phyloP scores from a whole-genome alignment of 129 eudicot species.

The Arctium lappa region DNA sequence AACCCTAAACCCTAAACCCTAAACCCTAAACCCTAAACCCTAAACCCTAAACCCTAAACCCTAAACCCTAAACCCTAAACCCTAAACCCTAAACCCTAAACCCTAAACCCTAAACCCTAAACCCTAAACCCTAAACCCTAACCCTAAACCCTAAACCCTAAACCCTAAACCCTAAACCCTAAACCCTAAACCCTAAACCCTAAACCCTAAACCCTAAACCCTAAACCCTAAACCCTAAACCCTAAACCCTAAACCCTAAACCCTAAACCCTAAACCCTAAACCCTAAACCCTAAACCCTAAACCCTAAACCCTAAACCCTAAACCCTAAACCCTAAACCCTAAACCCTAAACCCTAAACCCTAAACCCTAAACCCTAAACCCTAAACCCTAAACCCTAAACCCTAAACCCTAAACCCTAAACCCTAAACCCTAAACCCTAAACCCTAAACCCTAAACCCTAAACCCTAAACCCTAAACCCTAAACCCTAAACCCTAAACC shows the following conservation, averaged over 20 bases:
- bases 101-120: no score
- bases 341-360: not conserved
- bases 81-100: no score
- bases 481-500: conserved; percentile 1
- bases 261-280: not conserved
- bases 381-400: not conserved
- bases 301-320: not conserved
- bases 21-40: no score
- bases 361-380: not conserved
- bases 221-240: not conserved
- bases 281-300: not conserved
- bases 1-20: no score
- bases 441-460: conserved; percentile 9
- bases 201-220: not conserved
- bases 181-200: conserved; percentile 15
- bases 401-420: not conserved
- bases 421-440: conserved; percentile 10
- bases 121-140: no score
- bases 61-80: no score
- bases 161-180: conserved; percentile 14
- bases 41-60: no score
- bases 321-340: not conserved
- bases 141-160: not conserved
- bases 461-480: conserved; percentile 13
- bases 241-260: not conserved